Percentiles rank a stretch among this genome's conserved stretches.
Evolutionary conservation across 1,284 basidiomycete genomes (phyloP).

Genomic region (Apiotrichum laibachii): DNA sequence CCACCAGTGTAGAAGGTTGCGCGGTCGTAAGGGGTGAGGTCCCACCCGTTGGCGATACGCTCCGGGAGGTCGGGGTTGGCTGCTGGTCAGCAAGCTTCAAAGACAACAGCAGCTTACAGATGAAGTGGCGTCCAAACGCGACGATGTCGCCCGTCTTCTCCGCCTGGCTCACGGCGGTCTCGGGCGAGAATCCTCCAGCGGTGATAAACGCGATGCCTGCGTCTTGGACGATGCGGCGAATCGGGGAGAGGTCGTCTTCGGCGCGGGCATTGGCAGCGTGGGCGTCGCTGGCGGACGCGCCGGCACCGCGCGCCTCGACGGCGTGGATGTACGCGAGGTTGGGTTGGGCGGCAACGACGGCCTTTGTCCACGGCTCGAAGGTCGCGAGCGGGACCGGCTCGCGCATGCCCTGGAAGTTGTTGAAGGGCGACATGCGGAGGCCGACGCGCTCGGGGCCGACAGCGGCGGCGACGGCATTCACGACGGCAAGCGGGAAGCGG

Average conservation of each 20-base stretch:
- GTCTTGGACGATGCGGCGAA: slow-evolving; percentile 27
- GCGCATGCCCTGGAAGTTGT: slow-evolving; percentile 52
- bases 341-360: slow-evolving; percentile 45
- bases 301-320: slow-evolving; percentile 53
- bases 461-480: slow-evolving; percentile 55
- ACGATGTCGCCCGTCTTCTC: slow-evolving; percentile 51
- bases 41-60: slow-evolving; percentile 48
- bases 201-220: slow-evolving; percentile 51
- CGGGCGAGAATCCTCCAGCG: slow-evolving; percentile 54
- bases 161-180: slow-evolving; percentile 32
- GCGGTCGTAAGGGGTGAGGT: slow-evolving; percentile 46
- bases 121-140: slow-evolving; percentile 57
- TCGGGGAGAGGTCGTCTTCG: slow-evolving; percentile 24
- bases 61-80: slow-evolving; percentile 58
- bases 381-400: slow-evolving; percentile 54
- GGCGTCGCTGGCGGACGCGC: slow-evolving; percentile 22
- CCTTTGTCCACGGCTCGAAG: slow-evolving; percentile 36
- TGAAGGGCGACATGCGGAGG: slow-evolving; percentile 59
- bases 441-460: slow-evolving; percentile 57
- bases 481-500: slow-evolving; percentile 57
- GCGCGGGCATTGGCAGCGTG: slow-evolving; percentile 14
- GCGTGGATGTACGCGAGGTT: slow-evolving; percentile 63
- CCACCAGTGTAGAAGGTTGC: slow-evolving; percentile 32
- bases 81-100: too few species aligned
- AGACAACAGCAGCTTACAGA: slow-evolving; percentile 26